Evolutionary conservation across 345 rosid genomes (phyloP).

Genomic region (Anacardium occidentale): DNA sequence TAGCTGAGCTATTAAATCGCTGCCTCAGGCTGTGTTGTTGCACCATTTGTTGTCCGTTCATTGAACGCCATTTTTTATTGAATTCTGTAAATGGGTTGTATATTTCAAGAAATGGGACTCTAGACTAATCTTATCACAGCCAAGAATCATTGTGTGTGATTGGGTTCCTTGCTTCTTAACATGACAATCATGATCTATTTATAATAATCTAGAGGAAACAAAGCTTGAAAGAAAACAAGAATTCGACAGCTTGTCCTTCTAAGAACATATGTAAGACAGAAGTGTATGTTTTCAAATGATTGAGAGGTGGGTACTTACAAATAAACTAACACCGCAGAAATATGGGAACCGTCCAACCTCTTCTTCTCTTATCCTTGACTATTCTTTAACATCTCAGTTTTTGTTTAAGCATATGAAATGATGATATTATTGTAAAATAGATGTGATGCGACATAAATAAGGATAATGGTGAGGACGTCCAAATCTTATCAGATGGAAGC

Average conservation of each 20-base stretch:
- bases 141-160: too few relatives aligned
- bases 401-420: too few relatives aligned
- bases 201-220: too few relatives aligned
- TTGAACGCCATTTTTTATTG: not conserved
- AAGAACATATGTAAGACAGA: too few relatives aligned
- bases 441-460: too few relatives aligned
- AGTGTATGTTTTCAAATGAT: constrained; percentile 19
- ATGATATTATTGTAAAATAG: too few relatives aligned
- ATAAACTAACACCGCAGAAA: constrained; percentile 9
- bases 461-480: constrained; percentile 39
- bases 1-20: constrained; percentile 29
- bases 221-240: too few relatives aligned
- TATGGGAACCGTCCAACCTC: too few relatives aligned
- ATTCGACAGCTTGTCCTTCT: too few relatives aligned
- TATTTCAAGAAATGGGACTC: not conserved
- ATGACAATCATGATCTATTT: too few relatives aligned
- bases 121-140: not conserved
- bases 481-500: constrained; percentile 32
- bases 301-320: constrained; percentile 12
- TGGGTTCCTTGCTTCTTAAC: too few relatives aligned
- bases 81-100: constrained; percentile 23
- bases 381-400: not conserved
- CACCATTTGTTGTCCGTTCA: constrained; percentile 2
- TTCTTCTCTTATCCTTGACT: constrained; percentile 12
- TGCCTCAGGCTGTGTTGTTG: constrained; percentile 12